These are phyloP conservation scores for Sclerotinia trifoliorum DNA, from an alignment of 2,329 filamentous ascomycete species.

Conservation along the genomic window DNA sequence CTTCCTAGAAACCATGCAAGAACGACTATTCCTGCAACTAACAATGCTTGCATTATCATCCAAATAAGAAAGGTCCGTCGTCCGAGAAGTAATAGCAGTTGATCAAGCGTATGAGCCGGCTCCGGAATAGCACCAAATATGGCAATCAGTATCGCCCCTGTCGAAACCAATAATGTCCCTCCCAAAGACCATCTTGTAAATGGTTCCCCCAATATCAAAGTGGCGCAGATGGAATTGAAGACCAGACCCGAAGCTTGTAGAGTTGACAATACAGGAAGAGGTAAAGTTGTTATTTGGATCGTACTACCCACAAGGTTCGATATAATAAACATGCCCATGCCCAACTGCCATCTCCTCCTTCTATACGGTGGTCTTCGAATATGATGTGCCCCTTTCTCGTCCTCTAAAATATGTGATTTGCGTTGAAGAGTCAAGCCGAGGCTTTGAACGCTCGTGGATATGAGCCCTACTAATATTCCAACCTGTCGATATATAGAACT, in stretches of 20 bases:
- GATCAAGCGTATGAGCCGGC: slow-evolving; percentile 81
- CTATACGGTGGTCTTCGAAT: slow-evolving; percentile 82
- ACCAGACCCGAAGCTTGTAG: slow-evolving; percentile 94
- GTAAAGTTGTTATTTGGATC: slow-evolving; percentile 95
- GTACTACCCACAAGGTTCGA: slow-evolving; percentile 93
- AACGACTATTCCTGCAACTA: slow-evolving; percentile 68
- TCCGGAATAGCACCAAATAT: slow-evolving; percentile 92
- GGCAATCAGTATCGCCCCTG: slow-evolving; percentile 86
- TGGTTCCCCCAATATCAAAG: slow-evolving; percentile 84
- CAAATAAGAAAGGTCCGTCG: slow-evolving; percentile 78
- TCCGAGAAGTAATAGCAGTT: slow-evolving; percentile 73
- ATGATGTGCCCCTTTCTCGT: slow-evolving; percentile 79
- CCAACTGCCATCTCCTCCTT: slow-evolving; percentile 90
- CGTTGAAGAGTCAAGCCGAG: slow-evolving; percentile 93
- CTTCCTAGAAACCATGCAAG: slow-evolving; percentile 56
- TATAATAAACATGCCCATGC: slow-evolving; percentile 95
- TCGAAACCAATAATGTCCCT: slow-evolving; percentile 84
- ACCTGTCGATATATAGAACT: slow-evolving; percentile 53
- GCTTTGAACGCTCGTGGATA: slow-evolving; percentile 94
- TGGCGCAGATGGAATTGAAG: slow-evolving; percentile 98
- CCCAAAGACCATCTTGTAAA: slow-evolving; percentile 93
- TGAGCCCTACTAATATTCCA: slow-evolving; percentile 86
- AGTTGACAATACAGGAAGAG: slow-evolving; percentile 89
- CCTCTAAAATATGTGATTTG: slow-evolving; percentile 96
- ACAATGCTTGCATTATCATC: slow-evolving; percentile 77